Base-by-base conservation (phyloP, 148 eudicot species). In the Cornus florida region DNA sequence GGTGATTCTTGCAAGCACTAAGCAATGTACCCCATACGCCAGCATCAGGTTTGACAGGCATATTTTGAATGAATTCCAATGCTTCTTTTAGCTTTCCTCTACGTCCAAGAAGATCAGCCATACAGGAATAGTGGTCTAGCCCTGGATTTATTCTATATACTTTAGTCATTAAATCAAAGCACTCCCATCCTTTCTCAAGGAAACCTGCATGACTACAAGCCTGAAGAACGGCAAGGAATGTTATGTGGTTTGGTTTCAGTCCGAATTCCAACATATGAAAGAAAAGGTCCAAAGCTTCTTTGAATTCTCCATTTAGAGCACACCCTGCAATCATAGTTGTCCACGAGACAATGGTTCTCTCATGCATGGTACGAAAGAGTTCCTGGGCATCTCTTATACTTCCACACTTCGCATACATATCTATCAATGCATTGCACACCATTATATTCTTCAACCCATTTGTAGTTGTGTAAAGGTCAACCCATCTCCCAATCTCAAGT, bases 361-460 rank as follows among this genome's bases (percentile, higher is more conserved):
- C 82, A 56, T 82, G 80, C 90, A 89, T 90, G 22, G 85, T 67
- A 23, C 19, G 19, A 78, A 92, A 92, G 75, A 92, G 68, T 70
- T 81, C 82, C 75, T 74, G 74, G 70, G 91, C 93, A 48, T 83
- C 83, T 35, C 28, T 78, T 22, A 89, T 32, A 79, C 82, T 72
- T 66, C 96, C 96, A 81, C 93, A 88, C 78, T 92, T 92, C 16
- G 88, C 82, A 71, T 92, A 90, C 96, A 92, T 92, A 78, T 90
- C 92, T 22, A 90, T 67, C 20, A 89, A 75, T 62, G 93, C 90
- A 81, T 92, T 92, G 75, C 79, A 83, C 28, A 90, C 80, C 57
- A 82, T 74, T 6, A 84, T 60, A 80, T 82, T 72, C 66, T 82
- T 83, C 6, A 87, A 79, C 23, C 86, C 80, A 20, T 86, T 83